Percentiles rank a stretch among this genome's conserved stretches.
These are phyloP conservation scores for Penicillium brevicompactum DNA, from an alignment of 2,329 filamentous ascomycete genomes.

Conservation along the genomic window DNA sequence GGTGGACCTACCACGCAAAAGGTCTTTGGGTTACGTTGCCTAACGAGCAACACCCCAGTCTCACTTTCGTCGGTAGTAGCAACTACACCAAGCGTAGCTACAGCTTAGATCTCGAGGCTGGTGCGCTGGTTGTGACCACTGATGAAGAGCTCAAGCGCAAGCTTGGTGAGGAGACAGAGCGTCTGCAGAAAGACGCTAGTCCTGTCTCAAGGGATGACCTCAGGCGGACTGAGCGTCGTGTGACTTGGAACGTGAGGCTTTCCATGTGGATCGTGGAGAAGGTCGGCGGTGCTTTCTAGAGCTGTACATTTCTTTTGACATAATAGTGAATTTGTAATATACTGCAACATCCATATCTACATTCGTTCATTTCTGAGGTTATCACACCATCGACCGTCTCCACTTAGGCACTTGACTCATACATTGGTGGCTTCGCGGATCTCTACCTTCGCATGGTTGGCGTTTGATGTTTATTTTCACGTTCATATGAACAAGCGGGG, in stretches of 20 bases:
- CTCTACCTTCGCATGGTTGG: too few species aligned
- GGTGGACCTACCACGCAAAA: constrained; percentile 98
- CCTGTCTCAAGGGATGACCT: constrained; percentile 76
- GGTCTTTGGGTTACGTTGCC: constrained; percentile 80
- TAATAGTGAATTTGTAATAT: constrained; percentile 11
- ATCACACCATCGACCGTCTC: not conserved
- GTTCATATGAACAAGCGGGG: not conserved
- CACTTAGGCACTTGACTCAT: not conserved
- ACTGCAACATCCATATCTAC: not conserved
- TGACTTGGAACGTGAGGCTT: constrained; percentile 79
- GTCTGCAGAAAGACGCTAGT: constrained; percentile 74
- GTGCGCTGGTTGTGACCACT: constrained; percentile 79
- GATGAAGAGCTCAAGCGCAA: constrained; percentile 71
- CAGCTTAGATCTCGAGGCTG: constrained; percentile 85
- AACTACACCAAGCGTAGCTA: constrained; percentile 97
- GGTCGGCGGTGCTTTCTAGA: constrained; percentile 81
- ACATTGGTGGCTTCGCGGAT: not conserved
- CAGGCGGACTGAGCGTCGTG: constrained; percentile 76
- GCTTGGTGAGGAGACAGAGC: constrained; percentile 77
- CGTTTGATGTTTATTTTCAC: not conserved
- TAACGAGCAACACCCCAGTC: constrained; percentile 65
- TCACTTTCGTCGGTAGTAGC: constrained; percentile 85
- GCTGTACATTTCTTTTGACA: constrained; percentile 7
- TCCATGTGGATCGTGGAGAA: constrained; percentile 93
- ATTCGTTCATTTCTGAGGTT: not conserved